Conservation (phyloP, 352 stramenopile genomes). For the Phytopythium ostracodes region DNA sequence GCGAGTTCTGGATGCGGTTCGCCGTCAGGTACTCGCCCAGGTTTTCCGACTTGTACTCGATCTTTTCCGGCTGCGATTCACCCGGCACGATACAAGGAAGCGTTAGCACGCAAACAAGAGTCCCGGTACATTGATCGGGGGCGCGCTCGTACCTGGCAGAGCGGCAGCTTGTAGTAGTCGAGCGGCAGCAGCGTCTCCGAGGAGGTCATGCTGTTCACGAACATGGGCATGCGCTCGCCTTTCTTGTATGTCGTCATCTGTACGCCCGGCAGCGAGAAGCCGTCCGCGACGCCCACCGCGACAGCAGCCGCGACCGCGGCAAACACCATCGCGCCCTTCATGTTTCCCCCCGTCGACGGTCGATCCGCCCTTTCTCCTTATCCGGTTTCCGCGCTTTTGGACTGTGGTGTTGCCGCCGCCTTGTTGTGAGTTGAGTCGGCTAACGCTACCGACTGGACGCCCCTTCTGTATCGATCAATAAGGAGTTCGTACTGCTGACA, state of each 20-base stretch:
- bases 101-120: not conserved
- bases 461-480: not conserved
- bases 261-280: constrained; percentile 80
- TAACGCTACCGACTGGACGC: not conserved
- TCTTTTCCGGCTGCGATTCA: constrained; percentile 60
- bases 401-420: not conserved
- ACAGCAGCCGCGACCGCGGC: constrained; percentile 10
- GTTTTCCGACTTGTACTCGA: constrained; percentile 98
- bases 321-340: constrained; percentile 19
- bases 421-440: not conserved
- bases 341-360: constrained; percentile 6
- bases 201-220: constrained; percentile 95
- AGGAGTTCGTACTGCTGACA: not conserved
- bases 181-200: constrained; percentile 94
- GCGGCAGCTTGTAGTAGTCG: constrained; percentile 98
- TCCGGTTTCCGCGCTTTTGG: not conserved
- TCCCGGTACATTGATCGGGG: too few species aligned
- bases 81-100: not conserved
- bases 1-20: constrained; percentile 98
- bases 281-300: constrained; percentile 9
- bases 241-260: constrained; percentile 89
- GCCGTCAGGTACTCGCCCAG: constrained; percentile 98
- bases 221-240: constrained; percentile 82
- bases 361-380: not conserved
- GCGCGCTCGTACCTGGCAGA: constrained; percentile 82